Conservation (phyloP, 2,329 filamentous ascomycete genomes). For the Penicillium sp. region DNA sequence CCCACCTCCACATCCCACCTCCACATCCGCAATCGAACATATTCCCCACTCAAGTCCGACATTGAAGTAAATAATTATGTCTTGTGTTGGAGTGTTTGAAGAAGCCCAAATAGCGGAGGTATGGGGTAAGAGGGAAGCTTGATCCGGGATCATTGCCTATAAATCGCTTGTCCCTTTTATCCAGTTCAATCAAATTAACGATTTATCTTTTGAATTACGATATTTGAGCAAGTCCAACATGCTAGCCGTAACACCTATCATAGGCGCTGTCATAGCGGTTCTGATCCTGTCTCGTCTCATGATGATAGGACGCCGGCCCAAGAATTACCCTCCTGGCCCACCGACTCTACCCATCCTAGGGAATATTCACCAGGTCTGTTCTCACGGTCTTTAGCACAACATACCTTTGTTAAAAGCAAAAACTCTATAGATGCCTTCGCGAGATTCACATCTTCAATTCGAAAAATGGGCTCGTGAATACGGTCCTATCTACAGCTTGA, state of each 20-base stretch:
- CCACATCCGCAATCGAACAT: constrained; percentile 1
- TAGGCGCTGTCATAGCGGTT: constrained; percentile 8
- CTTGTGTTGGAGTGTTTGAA: background rate
- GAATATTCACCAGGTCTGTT: constrained; percentile 45
- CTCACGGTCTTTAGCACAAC: background rate
- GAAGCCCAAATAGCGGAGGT: background rate
- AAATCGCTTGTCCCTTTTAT: background rate
- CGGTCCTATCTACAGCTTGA: constrained; percentile 52
- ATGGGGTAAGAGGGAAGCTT: background rate
- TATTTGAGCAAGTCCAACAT: background rate
- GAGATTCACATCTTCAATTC: constrained; percentile 48
- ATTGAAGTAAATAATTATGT: background rate
- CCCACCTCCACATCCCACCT: background rate
- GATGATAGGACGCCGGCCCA: constrained; percentile 28
- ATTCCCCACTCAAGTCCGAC: background rate
- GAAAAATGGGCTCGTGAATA: constrained; percentile 55
- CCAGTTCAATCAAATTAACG: background rate
- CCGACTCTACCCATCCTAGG: constrained; percentile 53
- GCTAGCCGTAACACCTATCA: constrained; percentile 4
- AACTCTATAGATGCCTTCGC: constrained; percentile 39
- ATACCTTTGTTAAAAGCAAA: background rate
- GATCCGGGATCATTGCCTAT: background rate
- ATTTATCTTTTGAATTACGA: background rate
- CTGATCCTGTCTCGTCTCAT: constrained; percentile 14
- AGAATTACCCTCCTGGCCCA: constrained; percentile 50